These are phyloP conservation scores for Mesostigma viride DNA, from an alignment of 139 green algal species.

Conservation along the genomic window DNA sequence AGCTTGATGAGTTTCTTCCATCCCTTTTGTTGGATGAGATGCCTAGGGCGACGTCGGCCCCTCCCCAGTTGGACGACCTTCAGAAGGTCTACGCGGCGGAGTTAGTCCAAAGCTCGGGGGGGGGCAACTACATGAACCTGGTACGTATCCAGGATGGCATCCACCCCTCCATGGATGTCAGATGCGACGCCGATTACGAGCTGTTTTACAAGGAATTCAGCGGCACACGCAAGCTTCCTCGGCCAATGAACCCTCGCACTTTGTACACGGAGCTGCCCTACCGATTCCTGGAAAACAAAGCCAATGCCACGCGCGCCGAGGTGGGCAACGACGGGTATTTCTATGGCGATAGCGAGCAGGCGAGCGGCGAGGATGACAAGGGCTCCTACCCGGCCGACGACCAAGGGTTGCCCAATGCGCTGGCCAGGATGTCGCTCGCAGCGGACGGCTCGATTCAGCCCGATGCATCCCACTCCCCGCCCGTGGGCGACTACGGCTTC, in stretches of 20 bases:
- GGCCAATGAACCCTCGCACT: background rate
- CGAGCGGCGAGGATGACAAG: background rate
- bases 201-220: background rate
- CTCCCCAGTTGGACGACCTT: conserved; percentile 30
- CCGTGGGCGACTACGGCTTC: no score
- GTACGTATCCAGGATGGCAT: conserved; percentile 15
- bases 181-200: background rate
- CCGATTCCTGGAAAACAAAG: no score
- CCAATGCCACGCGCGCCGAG: no score
- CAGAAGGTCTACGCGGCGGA: conserved; percentile 23
- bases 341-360: background rate
- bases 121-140: conserved; percentile 4
- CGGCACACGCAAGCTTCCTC: background rate
- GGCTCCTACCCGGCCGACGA: no score
- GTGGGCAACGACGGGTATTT: background rate
- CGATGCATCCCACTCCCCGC: no score
- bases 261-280: background rate
- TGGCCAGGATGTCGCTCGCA: no score
- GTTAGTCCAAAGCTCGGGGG: conserved; percentile 18
- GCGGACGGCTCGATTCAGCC: no score
- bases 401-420: no score
- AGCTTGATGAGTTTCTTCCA: conserved; percentile 28
- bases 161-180: background rate
- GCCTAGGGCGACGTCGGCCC: conserved; percentile 26
- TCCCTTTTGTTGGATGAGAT: conserved; percentile 34